Percentiles rank a stretch among this genome's conserved stretches.
phyloP scores from a whole-genome alignment of 1,284 basidiomycete species.

The Inonotus hispidus region DNA sequence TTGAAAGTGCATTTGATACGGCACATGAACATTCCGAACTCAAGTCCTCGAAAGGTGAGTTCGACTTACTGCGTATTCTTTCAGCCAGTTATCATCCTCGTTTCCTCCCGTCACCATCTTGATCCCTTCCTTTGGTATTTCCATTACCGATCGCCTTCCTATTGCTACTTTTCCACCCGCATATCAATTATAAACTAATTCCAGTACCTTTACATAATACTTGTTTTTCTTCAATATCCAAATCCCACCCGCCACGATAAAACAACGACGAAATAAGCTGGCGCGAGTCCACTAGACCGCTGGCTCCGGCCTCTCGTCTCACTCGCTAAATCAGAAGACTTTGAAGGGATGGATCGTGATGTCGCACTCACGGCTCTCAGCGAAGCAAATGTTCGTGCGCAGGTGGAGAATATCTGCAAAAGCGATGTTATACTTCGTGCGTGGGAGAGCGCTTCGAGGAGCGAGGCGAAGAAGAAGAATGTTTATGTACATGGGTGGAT shows the following conservation, averaged over 20 bases:
- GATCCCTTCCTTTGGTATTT: not conserved
- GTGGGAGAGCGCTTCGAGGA: slow-evolving; percentile 54
- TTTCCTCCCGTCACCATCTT: not conserved
- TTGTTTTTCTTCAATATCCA: not conserved
- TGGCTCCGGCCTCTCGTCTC: slow-evolving; percentile 72
- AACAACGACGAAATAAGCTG: slow-evolving; percentile 27
- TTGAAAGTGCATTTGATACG: slow-evolving; percentile 52
- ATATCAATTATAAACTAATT: slow-evolving; percentile 9
- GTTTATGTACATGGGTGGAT: slow-evolving; percentile 83
- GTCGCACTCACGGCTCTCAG: slow-evolving; percentile 52
- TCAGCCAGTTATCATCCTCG: not conserved
- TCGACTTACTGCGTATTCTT: slow-evolving; percentile 3
- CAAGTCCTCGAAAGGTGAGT: slow-evolving; percentile 17
- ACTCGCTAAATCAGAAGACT: slow-evolving; percentile 47
- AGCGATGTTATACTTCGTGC: slow-evolving; percentile 60
- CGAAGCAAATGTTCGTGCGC: slow-evolving; percentile 71
- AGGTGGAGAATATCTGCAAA: slow-evolving; percentile 69
- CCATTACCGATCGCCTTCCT: not conserved
- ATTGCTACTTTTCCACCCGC: not conserved
- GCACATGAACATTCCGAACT: slow-evolving; percentile 20
- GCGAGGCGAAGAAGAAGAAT: slow-evolving; percentile 35
- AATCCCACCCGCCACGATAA: not conserved
- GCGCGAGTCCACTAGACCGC: slow-evolving; percentile 45
- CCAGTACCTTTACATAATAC: slow-evolving; percentile 2
- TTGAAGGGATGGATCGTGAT: slow-evolving; percentile 29